Evolutionary conservation across 2,329 filamentous ascomycete species (phyloP), one percentile per base, ranked within the genome.

Genomic region (Colletotrichum truncatum): DNA sequence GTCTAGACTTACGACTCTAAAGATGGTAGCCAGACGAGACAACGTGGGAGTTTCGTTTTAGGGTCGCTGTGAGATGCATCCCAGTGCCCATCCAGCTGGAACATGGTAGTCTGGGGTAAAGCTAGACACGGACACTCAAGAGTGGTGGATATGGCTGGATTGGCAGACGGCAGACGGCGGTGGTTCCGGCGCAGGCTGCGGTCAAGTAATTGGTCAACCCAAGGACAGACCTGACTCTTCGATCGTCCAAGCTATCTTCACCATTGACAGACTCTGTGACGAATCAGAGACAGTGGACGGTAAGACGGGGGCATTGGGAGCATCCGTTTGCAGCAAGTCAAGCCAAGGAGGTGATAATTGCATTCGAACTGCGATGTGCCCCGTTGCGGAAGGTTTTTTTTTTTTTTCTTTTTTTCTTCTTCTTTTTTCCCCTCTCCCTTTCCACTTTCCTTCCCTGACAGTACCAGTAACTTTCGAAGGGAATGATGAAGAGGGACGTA

Each of bases 61-160:
- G 39, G 53, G 41, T 48, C 14, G 41, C 14, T 36, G 9, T 57
- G 39, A 26, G 41, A 38, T 38, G 43, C 43, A 48, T 48, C 41
- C 30, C 54, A 21, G 54, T 6, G 54, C 38, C 54, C 41, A 57
- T 57, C 54, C 43, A 46, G 32, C n/a, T 30, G 41, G 32, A 48
- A 25, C 41, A 39, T 39, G 30, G 41, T 32, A 34, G 41, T 28
- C 54, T 41, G 34, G 28, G 41, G 30, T 39, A 46, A 57, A n/a
- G n/a, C n/a, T 48, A 26, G 54, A n/a, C 12, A 14, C 28, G 28
- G 48, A 46, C 26, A 52, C 32, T 23, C 36, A 16, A 45, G 21
- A 30, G 16, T 45, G 38, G 18, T 39, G 23, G 48, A 32, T 25
- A 9, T 14, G 21, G 4, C 11, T 30, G 23, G 16, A 54, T 32